A percentile compares a stretch with the other conserved stretches of the same genome.
Conservation (phyloP, 1,284 basidiomycete genomes). For the Phellopilus nigrolimitatus region DNA sequence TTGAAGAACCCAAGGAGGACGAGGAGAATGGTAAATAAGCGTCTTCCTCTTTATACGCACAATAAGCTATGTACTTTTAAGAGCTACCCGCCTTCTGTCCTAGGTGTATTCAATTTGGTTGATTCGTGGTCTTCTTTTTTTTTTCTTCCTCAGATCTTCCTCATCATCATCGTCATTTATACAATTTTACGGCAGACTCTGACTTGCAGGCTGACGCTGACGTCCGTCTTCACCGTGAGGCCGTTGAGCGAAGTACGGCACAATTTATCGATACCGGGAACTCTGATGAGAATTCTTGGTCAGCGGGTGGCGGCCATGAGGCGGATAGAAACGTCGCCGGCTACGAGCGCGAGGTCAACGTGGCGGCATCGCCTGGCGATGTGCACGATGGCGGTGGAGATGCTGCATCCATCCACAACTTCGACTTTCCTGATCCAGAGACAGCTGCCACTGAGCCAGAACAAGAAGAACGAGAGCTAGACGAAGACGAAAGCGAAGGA, state of each 20-base stretch:
- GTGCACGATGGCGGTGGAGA: conserved; percentile 9
- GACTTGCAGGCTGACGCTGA: neutral
- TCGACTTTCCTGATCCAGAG: too few species aligned
- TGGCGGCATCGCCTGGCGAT: neutral
- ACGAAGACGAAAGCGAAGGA: too few species aligned
- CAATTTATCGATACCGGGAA: neutral
- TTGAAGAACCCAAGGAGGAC: conserved; percentile 1
- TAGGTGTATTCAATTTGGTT: neutral
- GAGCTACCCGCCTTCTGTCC: too few species aligned
- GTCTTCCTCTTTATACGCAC: neutral
- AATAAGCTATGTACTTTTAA: conserved; percentile 1
- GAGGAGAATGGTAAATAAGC: conserved; percentile 6
- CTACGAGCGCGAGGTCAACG: conserved; percentile 5
- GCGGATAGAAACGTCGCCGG: conserved; percentile 17
- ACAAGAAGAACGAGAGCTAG: too few species aligned
- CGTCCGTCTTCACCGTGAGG: too few species aligned
- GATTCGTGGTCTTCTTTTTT: neutral
- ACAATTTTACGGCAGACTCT: neutral
- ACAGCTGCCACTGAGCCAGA: too few species aligned
- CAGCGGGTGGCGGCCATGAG: conserved; percentile 3
- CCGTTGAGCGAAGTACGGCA: neutral
- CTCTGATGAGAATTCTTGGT: neutral
- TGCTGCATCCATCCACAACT: neutral
- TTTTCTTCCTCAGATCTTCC: conserved; percentile 6
- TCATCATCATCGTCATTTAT: too few species aligned